These are phyloP conservation scores for Pezicula radicicola DNA, from an alignment of 2,329 filamentous ascomycete genomes.

Conservation along the genomic window DNA sequence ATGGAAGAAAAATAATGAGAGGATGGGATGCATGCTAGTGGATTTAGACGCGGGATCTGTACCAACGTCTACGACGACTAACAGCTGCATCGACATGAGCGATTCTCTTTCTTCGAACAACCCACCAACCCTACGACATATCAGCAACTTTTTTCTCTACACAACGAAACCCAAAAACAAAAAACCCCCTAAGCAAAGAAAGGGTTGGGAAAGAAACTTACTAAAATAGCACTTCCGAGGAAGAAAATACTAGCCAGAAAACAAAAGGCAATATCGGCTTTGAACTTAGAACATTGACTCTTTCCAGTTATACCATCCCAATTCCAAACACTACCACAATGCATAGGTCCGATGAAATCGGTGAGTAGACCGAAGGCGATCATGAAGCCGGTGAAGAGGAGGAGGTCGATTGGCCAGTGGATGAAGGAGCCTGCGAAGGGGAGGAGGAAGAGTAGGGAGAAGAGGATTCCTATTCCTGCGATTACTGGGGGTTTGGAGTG, in stretches of 20 bases:
- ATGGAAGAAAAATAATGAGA: too few relatives aligned
- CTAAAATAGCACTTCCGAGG: background rate
- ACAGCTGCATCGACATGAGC: background rate
- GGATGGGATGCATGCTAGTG: too few relatives aligned
- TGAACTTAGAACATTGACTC: constrained; percentile 64
- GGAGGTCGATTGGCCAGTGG: constrained; percentile 67
- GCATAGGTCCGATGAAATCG: constrained; percentile 74
- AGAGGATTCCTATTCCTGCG: constrained; percentile 64
- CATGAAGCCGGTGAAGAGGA: constrained; percentile 64
- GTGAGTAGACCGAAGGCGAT: constrained; percentile 47
- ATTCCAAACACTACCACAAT: constrained; percentile 74
- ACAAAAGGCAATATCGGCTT: constrained; percentile 43
- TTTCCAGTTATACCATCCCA: constrained; percentile 83
- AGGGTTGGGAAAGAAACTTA: background rate
- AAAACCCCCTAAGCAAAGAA: background rate
- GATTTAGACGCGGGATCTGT: background rate
- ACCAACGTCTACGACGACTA: constrained; percentile 5
- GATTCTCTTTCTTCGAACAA: background rate
- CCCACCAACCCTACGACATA: background rate
- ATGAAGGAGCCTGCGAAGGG: constrained; percentile 67
- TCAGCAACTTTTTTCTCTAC: background rate
- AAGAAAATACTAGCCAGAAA: constrained; percentile 12
- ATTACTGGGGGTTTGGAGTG: constrained; percentile 41
- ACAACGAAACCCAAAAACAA: background rate
- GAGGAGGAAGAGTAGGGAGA: constrained; percentile 70